A percentile compares a stretch with the other conserved stretches of the same genome.
Evolutionary conservation across 192 early-diverging fungal species (phyloP).

Genomic region (Coemansia sp.): DNA sequence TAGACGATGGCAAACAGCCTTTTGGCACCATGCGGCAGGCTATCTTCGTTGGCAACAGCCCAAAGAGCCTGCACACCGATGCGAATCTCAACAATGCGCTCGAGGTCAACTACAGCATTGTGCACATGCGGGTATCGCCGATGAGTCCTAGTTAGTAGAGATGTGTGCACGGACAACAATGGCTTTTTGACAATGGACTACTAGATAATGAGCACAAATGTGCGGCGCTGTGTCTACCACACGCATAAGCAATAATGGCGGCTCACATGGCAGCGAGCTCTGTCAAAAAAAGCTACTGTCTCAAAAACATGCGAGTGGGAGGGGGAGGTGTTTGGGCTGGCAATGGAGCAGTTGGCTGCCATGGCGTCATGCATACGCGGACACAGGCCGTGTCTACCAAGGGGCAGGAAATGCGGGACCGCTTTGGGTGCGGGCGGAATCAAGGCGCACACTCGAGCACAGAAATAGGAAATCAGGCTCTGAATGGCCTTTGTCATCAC

Average conservation of each 20-base stretch:
- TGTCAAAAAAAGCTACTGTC: neutral
- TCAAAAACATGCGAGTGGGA: neutral
- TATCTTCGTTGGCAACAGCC: constrained; percentile 38
- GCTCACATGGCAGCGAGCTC: neutral
- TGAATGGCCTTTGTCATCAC: neutral
- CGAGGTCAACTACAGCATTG: constrained; percentile 45
- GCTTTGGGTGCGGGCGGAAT: neutral
- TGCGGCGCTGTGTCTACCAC: constrained; percentile 1
- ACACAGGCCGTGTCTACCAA: constrained; percentile 2
- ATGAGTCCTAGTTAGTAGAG: constrained; percentile 1
- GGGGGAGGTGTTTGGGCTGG: neutral
- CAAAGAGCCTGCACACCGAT: constrained; percentile 48
- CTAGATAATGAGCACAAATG: neutral
- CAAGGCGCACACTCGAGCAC: neutral
- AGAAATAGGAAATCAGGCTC: neutral
- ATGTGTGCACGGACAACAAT: neutral
- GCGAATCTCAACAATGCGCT: constrained; percentile 50
- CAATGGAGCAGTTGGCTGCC: neutral
- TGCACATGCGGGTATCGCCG: neutral
- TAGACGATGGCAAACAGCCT: constrained; percentile 49
- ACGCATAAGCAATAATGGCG: constrained; percentile 6
- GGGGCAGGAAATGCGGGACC: neutral
- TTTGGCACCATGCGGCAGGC: constrained; percentile 40
- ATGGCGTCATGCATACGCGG: neutral
- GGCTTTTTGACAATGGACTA: neutral